These are phyloP conservation scores for Pseudogymnoascus sp. DNA, from an alignment of 2,329 filamentous ascomycete genomes.

Conservation along the genomic window DNA sequence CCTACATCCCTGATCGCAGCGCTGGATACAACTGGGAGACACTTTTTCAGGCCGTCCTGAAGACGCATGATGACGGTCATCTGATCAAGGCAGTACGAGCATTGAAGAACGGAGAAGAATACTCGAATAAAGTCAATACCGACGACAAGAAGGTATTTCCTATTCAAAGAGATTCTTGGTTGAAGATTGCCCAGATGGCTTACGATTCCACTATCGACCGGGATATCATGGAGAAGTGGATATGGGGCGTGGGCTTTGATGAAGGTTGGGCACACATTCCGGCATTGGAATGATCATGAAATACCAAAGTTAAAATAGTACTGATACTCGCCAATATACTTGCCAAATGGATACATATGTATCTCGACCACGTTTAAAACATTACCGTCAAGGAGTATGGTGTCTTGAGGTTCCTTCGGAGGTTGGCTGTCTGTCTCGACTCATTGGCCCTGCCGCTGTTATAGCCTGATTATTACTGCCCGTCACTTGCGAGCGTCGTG, in stretches of 20 bases:
- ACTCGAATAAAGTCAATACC: slow-evolving; percentile 38
- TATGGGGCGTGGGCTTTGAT: slow-evolving; percentile 9
- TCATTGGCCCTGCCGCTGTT: no score
- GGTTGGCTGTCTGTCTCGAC: no score
- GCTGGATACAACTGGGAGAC: slow-evolving; percentile 25
- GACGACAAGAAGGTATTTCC: slow-evolving; percentile 22
- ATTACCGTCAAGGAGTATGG: no score
- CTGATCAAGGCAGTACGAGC: slow-evolving; percentile 66
- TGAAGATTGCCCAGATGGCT: slow-evolving; percentile 9
- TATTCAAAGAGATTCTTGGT: slow-evolving; percentile 6
- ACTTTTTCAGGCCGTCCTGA: slow-evolving; percentile 40
- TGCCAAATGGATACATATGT: no score
- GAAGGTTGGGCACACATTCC: background rate
- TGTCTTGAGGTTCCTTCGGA: no score
- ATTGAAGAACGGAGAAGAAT: slow-evolving; percentile 52
- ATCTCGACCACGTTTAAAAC: no score
- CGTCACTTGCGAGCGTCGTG: background rate
- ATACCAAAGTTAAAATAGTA: no score
- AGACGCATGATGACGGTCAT: slow-evolving; percentile 67
- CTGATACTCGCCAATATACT: no score
- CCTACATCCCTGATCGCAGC: slow-evolving; percentile 43
- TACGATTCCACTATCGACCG: slow-evolving; percentile 2
- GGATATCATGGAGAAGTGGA: background rate
- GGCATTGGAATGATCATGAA: no score
- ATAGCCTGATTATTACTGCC: background rate